These are phyloP conservation scores for Pyricularia sp. DNA, from an alignment of 2,329 filamentous ascomycete species.

Conservation along the genomic window DNA sequence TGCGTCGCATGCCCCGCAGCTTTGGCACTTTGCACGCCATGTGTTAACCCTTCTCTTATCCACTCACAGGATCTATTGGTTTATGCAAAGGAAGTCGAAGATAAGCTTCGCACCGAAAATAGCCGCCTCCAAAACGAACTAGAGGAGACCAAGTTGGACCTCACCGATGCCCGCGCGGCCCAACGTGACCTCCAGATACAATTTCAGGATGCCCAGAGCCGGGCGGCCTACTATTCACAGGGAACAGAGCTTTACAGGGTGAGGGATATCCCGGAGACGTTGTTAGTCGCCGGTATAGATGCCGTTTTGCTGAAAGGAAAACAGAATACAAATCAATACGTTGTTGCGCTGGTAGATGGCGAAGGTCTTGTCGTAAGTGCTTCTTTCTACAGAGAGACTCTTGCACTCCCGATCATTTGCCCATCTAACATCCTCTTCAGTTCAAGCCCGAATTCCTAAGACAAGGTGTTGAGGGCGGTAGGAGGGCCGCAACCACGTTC, in stretches of 20 bases:
- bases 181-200: constrained; percentile 37
- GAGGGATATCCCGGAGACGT: constrained; percentile 7
- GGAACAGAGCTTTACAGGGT: constrained; percentile 35
- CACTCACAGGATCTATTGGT: constrained; percentile 30
- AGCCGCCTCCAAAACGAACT: constrained; percentile 25
- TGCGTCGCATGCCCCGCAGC: not conserved
- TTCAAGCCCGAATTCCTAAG: constrained; percentile 43
- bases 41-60: not conserved
- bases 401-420: constrained; percentile 7
- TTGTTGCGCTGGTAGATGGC: constrained; percentile 49
- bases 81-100: constrained; percentile 32
- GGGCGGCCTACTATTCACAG: constrained; percentile 19
- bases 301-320: constrained; percentile 2
- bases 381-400: not conserved
- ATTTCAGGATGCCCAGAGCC: constrained; percentile 25
- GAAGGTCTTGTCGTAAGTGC: constrained; percentile 42
- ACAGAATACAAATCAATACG: constrained; percentile 43
- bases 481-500: constrained; percentile 36
- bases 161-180: constrained; percentile 33
- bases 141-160: constrained; percentile 32
- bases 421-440: constrained; percentile 19
- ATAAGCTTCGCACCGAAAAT: constrained; percentile 29
- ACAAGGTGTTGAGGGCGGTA: constrained; percentile 42
- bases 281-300: not conserved
- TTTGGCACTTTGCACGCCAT: not conserved